Percentiles rank a stretch among this genome's conserved stretches.
phyloP scores from a whole-genome alignment of 306 rosid genomes.

The Vigna mungo region DNA sequence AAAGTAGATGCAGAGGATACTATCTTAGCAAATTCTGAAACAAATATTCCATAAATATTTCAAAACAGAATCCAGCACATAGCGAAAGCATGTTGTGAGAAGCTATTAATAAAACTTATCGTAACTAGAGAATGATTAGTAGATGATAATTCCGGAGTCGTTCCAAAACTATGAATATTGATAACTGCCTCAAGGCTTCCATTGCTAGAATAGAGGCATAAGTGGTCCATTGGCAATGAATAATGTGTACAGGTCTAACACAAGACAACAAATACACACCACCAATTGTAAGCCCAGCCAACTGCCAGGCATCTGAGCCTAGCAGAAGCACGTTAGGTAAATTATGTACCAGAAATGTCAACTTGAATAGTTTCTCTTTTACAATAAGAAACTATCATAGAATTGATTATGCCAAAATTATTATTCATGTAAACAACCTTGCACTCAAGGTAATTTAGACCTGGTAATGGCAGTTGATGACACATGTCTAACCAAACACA shows the following conservation, averaged over 20 bases:
- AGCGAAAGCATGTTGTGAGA: constrained; percentile 25
- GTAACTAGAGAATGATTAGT: neutral
- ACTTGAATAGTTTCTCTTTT: constrained; percentile 4
- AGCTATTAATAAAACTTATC: neutral
- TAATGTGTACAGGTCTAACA: constrained; percentile 8
- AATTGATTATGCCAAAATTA: neutral
- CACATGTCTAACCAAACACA: neutral
- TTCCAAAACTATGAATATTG: neutral
- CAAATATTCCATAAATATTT: constrained; percentile 32
- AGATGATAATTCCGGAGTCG: constrained; percentile 1
- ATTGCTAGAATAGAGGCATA: neutral
- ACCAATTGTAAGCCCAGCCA: neutral
- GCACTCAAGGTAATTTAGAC: neutral
- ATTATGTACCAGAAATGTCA: neutral
- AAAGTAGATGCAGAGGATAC: constrained; percentile 14
- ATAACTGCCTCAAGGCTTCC: neutral
- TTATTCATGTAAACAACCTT: constrained; percentile 14
- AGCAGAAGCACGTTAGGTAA: constrained; percentile 16
- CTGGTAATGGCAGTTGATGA: neutral
- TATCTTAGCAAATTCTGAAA: constrained; percentile 32
- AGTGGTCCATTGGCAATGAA: neutral
- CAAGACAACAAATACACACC: constrained; percentile 11
- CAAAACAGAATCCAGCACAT: constrained; percentile 27
- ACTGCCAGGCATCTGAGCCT: constrained; percentile 18
- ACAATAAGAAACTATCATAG: constrained; percentile 18